These are phyloP conservation scores for Calocybe indica DNA, from an alignment of 768 basidiomycete genomes.

Conservation along the genomic window DNA sequence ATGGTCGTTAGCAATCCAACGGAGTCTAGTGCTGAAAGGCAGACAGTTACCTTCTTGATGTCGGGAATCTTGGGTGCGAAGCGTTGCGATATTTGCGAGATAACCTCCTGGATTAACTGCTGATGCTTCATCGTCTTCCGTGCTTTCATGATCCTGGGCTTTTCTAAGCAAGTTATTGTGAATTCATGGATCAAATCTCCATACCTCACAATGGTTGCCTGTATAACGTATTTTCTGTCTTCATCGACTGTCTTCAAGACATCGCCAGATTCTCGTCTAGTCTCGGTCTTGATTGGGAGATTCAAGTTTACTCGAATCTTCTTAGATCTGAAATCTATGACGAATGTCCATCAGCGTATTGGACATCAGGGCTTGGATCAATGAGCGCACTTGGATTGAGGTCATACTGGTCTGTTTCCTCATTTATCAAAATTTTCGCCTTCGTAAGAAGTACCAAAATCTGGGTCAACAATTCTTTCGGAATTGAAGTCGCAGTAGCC, in stretches of 20 bases:
- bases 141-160: slow-evolving; percentile 84
- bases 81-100: slow-evolving; percentile 80
- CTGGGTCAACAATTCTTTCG: slow-evolving; percentile 74
- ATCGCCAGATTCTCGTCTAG: slow-evolving; percentile 84
- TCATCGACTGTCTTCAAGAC: slow-evolving; percentile 94
- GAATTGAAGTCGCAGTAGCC: slow-evolving; percentile 69
- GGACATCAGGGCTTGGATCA: background rate
- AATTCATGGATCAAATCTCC: slow-evolving; percentile 10
- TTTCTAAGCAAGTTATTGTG: too few species aligned
- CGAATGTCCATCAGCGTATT: background rate
- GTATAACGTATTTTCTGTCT: slow-evolving; percentile 94
- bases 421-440: slow-evolving; percentile 84
- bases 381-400: slow-evolving; percentile 57
- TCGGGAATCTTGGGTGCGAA: slow-evolving; percentile 93
- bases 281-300: slow-evolving; percentile 89
- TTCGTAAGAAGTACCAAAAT: slow-evolving; percentile 72
- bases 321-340: slow-evolving; percentile 81
- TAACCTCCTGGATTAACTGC: slow-evolving; percentile 82
- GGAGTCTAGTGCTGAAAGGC: slow-evolving; percentile 3
- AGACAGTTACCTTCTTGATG: slow-evolving; percentile 78
- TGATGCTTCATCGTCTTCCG: slow-evolving; percentile 96
- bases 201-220: slow-evolving; percentile 86
- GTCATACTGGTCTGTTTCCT: slow-evolving; percentile 87
- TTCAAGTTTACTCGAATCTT: slow-evolving; percentile 92
- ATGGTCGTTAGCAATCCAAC: slow-evolving; percentile 2